Evolutionary conservation across 2,329 filamentous ascomycete genomes (phyloP).

Genomic region (Microdochium bolleyi): DNA sequence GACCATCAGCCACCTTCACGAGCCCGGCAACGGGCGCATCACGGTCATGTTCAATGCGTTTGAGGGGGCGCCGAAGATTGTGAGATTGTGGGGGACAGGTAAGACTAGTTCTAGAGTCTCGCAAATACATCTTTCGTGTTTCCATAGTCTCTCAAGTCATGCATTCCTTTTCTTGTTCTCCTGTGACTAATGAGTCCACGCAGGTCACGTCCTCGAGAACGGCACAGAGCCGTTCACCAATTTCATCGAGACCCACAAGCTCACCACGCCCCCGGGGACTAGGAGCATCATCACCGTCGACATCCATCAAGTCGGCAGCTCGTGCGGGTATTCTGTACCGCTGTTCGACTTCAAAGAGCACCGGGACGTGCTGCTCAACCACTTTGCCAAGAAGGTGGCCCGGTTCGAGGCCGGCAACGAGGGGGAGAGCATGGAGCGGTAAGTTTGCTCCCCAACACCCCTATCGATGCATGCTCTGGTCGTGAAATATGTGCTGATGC

Average conservation of each 20-base stretch:
- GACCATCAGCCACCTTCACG: constrained; percentile 67
- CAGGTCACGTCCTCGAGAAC: constrained; percentile 21
- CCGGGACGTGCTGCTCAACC: constrained; percentile 21
- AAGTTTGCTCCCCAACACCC: neutral
- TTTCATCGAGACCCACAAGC: constrained; percentile 22
- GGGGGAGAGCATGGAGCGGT: constrained; percentile 26
- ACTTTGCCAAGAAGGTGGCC: constrained; percentile 22
- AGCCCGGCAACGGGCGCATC: constrained; percentile 58
- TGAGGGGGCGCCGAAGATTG: constrained; percentile 27
- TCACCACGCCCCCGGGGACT: constrained; percentile 18
- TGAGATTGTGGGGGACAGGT: constrained; percentile 28
- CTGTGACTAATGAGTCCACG: too few relatives aligned
- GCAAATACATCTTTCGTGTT: too few relatives aligned
- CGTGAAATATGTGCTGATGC: neutral
- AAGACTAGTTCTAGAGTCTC: too few relatives aligned
- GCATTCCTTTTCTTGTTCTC: too few relatives aligned
- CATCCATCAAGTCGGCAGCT: constrained; percentile 28
- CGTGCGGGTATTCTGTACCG: constrained; percentile 31
- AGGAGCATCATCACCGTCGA: constrained; percentile 28
- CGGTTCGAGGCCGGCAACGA: constrained; percentile 21
- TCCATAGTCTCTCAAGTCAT: too few relatives aligned
- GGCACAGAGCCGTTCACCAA: constrained; percentile 19
- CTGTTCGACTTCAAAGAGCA: constrained; percentile 28
- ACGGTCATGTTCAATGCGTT: constrained; percentile 62
- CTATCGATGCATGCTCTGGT: too few relatives aligned